Base-by-base conservation (phyloP, 768 basidiomycete genomes). In the Pisolithus microcarpus region DNA sequence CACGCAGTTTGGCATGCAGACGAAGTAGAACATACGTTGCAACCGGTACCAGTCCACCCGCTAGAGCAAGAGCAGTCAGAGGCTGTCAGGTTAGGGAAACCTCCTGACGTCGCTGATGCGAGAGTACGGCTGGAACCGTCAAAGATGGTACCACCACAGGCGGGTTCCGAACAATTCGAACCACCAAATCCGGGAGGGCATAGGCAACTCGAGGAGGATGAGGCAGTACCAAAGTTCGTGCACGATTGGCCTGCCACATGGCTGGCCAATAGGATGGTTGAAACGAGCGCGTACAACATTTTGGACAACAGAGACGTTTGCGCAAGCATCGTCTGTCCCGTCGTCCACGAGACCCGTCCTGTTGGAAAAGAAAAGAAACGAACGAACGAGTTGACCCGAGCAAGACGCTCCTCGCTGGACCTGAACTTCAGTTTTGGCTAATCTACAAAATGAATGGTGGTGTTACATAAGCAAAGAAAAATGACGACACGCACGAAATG, bases 151-250 rank as follows among this genome's bases (percentile, higher is more conserved):
- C 90, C 90, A 10, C 87, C 87, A 54, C 93, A 96, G 1, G 75
- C 80, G 0, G 86, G 80, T 51, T 78, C 73, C 1, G 80, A 74
- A 61, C 91, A 92, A 19, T 76, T 77, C 24, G 78, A 49, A 7
- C 86, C 88, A 10, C 86, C 87, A 61, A 89, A 91, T 11, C 91
- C 91, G 21, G 80, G 76, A 5, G 91, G 91, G 65, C 93, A 96
- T 21, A 75, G 66, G 62, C 92, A 94, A 6, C 52, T 51, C 0
- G 66, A 61, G 0, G 50, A 31, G 38, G 19, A 59, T 7, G 64
- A 55, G 30, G 43, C 51, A 13, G 37, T 21, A 26, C 65, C 65
- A 24, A 56, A 58, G 38, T 66, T 66, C 40, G 50, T 43, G 44
- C 66, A 66, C 43, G 62, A 57, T n/a, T 66, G 66, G 7, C 60